Base-by-base conservation (phyloP, 2,329 filamentous ascomycete genomes). In the Ophiostoma perfectum region DNA sequence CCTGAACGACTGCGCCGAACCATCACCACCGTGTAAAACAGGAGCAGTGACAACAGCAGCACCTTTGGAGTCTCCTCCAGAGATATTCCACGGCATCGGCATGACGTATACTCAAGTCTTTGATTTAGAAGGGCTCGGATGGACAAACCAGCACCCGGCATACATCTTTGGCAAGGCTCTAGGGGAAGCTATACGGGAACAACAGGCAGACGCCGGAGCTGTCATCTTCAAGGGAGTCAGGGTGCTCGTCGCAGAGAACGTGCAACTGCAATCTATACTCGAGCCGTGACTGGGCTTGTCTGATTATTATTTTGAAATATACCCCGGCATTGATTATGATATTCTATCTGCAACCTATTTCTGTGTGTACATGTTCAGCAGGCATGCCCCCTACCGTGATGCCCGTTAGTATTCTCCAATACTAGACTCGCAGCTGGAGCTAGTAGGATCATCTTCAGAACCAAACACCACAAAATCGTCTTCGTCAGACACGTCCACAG, bases 41-140 rank as follows among this genome's bases (percentile, higher is more conserved):
- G 27, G 27, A 27, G 27, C 27, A 27, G 27, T 27, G 27, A 5
- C 16, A 42, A 6, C 38, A 18, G 12, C 12, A n/a, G 5, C 39
- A 18, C 8, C 12, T 3, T 2, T 38, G 5, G 27, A 38, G 5
- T 5, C 55, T 7, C 36, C 60, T 11, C 60, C 60, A 3, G 4
- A 41, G 18, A 18, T 1, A 18, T 18, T 63, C 9, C 72, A 70
- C 2, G 74, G 72, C 5, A 72, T 76, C 0, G 74, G 74, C 12
- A 76, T 70, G 68, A 71, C 71, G 5, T 78, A 78, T 66, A 72
- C 74, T 9, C 76, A 78, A 67, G 75, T 78, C 1, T 73, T 75
- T 64, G 75, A 78, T 18, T 67, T 78, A 5, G 74, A 76, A 65
- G 65, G 67, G 2, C 44, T 78, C 9, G 76, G 76, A 3, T 78